Base-by-base conservation (phyloP, 805 yeast species). In the Scheffersomyces stipitis region DNA sequence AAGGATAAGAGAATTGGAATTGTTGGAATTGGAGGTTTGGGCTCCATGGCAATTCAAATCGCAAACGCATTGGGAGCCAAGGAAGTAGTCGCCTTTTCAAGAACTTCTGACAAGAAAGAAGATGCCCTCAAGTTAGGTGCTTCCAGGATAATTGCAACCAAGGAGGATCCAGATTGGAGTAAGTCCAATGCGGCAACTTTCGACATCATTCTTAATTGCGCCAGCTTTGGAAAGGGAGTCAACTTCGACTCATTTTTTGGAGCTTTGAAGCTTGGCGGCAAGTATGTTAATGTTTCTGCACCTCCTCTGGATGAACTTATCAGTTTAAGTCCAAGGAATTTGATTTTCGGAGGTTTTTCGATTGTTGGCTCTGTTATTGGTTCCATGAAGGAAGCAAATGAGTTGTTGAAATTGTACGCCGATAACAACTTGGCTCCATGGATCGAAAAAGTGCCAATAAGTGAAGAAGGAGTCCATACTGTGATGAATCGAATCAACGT, bases 11-110 rank as follows among this genome's bases (percentile, higher is more conserved):
- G 63, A 30, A 81, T 81, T 34, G 86, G 82, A 29, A 60, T 81
- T 39, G 71, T 75, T 40, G 86, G 85, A 36, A 69, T 81, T 40
- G 86, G 86, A 34, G 86, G 86, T 24, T 69, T 81, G 38, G 86
- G 86, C 32, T 82, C 78, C 64, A 67, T 78, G 69, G 81, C 74
- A n/a, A 56, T 81, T 37, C 69, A 72, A 54, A 75, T 76, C 45
- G 81, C 85, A 29, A 66, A 66, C 43, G 84, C 84, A 4, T 52
- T 80, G 46, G 86, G 85, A 22, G 81, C 83, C 17, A 80, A 78
- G 40, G 83, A 78, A 14, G 66, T 66, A 35, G 48, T 41, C 37
- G 56, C 61, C 4, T 55, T 61, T 36, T 60, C 66, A 18, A 48
- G 52, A 32, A 27, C 48, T 15, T 36, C 36, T 7, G 26, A 47